Base-by-base conservation (phyloP, 371 early-diverging fungal genomes). In the Haplosporangium sp. region DNA sequence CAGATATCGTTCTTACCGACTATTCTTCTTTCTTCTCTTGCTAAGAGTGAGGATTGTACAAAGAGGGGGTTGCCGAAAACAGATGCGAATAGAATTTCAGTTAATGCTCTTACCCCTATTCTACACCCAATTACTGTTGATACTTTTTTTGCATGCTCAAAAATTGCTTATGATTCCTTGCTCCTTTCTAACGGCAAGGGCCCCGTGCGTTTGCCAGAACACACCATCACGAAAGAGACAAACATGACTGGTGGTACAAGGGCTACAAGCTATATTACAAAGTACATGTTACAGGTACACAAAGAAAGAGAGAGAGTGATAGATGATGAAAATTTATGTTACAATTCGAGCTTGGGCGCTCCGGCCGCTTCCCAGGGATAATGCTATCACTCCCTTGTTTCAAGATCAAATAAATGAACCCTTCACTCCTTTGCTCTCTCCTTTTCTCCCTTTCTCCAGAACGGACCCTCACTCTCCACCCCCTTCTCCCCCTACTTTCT, bases 161-260 rank as follows among this genome's bases (percentile, higher is more conserved):
- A 44, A 11, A 44, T 48, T 42, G 44, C 2, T 42, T 5, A 42
- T 42, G 11, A 42, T 42, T 11, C 11, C 9, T 11, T 42, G 27
- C 48, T 48, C 48, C 48, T 17, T 48, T 48, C 48, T 17, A 44
- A 52, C 52, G 34, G 55, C 55, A 55, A 34, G 53, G 52, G 55
- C 27, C 55, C 34, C 55, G 55, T 27, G 55, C 55, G 55, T 55
- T 55, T 10, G 27, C 55, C 15, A 10, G n/a, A n/a, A n/a, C n/a
- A n/a, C n/a, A n/a, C n/a, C 27, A 27, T 27, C 27, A 27, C 27
- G 27, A 27, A 27, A 27, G 27, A 27, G 27, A 27, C 27, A 27
- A 27, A 27, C 27, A 27, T 27, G 27, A 27, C 27, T 27, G 27
- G 27, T 27, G 27, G 27, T 27, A 27, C 27, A 27, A 27, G 27